Conservation (phyloP, 2,329 filamentous ascomycete genomes). For the Hansfordia pulvinata region DNA sequence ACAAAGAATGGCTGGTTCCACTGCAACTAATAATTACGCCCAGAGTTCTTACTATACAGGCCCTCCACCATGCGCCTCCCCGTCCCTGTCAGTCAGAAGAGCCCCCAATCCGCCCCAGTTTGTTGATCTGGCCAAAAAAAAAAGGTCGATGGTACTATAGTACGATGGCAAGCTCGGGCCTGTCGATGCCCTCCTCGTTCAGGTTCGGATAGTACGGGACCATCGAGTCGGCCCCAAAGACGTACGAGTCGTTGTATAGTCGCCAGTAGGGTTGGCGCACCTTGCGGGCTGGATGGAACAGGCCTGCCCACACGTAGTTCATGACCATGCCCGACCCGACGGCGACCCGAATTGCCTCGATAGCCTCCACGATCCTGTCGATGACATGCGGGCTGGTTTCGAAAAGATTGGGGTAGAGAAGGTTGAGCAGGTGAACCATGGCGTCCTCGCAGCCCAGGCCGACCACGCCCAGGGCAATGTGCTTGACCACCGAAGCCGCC, state of each 20-base stretch:
- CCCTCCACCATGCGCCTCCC: too few relatives aligned
- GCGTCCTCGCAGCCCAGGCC: slow-evolving; percentile 95
- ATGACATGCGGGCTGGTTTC: slow-evolving; percentile 98
- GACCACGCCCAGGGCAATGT: slow-evolving; percentile 93
- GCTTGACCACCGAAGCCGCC: slow-evolving; percentile 91
- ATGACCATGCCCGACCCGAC: slow-evolving; percentile 85
- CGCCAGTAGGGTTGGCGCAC: slow-evolving; percentile 93
- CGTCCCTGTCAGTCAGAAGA: too few relatives aligned
- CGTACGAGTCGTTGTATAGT: slow-evolving; percentile 93
- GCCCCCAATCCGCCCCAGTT: too few relatives aligned
- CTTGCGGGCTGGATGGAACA: slow-evolving; percentile 94
- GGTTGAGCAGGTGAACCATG: slow-evolving; percentile 93
- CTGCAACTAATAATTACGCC: too few relatives aligned
- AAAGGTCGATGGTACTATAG: too few relatives aligned
- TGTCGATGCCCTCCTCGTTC: slow-evolving; percentile 64
- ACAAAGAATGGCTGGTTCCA: too few relatives aligned
- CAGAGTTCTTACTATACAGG: too few relatives aligned
- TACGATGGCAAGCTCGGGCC: slow-evolving; percentile 73
- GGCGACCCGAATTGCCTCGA: slow-evolving; percentile 88
- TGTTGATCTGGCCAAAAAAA: too few relatives aligned
- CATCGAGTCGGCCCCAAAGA: slow-evolving; percentile 85
- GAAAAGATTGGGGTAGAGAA: slow-evolving; percentile 93
- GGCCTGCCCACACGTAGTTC: slow-evolving; percentile 96
- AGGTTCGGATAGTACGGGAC: slow-evolving; percentile 90
- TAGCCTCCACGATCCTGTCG: slow-evolving; percentile 92